Evolutionary conservation across 352 stramenopile species (phyloP).

Genomic region (Peronospora destructor): DNA sequence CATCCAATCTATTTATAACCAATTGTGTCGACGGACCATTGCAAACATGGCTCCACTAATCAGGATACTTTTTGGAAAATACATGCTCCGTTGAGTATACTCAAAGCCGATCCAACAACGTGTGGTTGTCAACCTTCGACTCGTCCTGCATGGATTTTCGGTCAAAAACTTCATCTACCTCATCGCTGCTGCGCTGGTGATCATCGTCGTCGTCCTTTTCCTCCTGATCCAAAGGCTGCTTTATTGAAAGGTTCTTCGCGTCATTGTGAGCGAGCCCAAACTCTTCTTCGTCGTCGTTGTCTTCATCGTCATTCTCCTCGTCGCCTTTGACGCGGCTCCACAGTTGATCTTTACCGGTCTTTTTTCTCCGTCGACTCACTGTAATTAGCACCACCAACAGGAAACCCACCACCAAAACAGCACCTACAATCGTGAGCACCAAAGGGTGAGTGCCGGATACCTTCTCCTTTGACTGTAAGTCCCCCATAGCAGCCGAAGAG

Average conservation of each 20-base stretch:
- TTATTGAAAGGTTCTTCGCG: slow-evolving; percentile 24
- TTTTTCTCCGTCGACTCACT: slow-evolving; percentile 52
- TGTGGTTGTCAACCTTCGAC: slow-evolving; percentile 46
- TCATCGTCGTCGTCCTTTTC: slow-evolving; percentile 31
- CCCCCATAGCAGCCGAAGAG: slow-evolving; percentile 10
- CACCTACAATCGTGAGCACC: slow-evolving; percentile 68
- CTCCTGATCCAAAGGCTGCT: slow-evolving; percentile 32
- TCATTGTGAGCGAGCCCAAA: slow-evolving; percentile 38
- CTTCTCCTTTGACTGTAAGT: slow-evolving; percentile 20
- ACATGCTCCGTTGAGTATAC: slow-evolving; percentile 1
- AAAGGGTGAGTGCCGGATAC: slow-evolving; percentile 41
- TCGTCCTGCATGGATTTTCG: slow-evolving; percentile 32
- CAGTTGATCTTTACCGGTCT: slow-evolving; percentile 42
- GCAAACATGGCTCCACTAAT: slow-evolving; percentile 1
- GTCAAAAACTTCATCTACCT: slow-evolving; percentile 76
- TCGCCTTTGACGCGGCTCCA: slow-evolving; percentile 68
- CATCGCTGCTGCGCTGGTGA: slow-evolving; percentile 37
- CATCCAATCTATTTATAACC: slow-evolving; percentile 16
- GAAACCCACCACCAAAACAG: slow-evolving; percentile 65
- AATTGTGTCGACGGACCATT: not conserved
- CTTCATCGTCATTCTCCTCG: slow-evolving; percentile 61
- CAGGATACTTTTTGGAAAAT: not conserved
- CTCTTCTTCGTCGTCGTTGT: slow-evolving; percentile 56
- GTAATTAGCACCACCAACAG: slow-evolving; percentile 56
- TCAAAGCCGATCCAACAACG: slow-evolving; percentile 59